Conservation (phyloP, 2,329 filamentous ascomycete genomes). For the Xylariaceae sp. region DNA sequence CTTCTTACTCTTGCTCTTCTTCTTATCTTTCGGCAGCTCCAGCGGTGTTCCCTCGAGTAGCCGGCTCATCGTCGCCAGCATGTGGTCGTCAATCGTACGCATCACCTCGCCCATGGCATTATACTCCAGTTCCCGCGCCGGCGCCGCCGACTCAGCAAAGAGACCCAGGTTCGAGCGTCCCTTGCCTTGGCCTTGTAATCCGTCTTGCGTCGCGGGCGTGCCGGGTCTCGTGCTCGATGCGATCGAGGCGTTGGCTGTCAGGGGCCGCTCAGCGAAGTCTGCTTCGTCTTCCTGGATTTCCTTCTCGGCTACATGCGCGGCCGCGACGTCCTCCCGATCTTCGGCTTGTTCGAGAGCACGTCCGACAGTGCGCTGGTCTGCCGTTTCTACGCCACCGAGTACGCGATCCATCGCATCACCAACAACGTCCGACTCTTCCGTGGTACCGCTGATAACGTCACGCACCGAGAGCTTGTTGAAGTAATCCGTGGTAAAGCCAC, state of each 20-base stretch:
- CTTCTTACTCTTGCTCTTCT: conserved; percentile 54
- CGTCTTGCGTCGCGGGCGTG: conserved; percentile 40
- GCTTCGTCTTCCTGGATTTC: conserved; percentile 83
- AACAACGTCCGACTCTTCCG: conserved; percentile 47
- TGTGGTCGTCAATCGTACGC: conserved; percentile 66
- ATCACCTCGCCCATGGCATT: conserved; percentile 57
- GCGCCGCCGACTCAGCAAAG: conserved; percentile 36
- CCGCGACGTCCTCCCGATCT: conserved; percentile 84
- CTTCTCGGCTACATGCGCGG: conserved; percentile 80
- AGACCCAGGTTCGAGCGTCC: conserved; percentile 36
- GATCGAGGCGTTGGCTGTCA: conserved; percentile 40
- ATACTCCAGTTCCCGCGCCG: conserved; percentile 42
- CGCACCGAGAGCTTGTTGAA: conserved; percentile 71
- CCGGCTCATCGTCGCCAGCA: conserved; percentile 63
- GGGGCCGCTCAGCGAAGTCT: conserved; percentile 68
- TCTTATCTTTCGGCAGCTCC: conserved; percentile 60
- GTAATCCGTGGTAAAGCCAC: conserved; percentile 95
- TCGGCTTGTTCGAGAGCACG: conserved; percentile 83
- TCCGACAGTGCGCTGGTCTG: conserved; percentile 57
- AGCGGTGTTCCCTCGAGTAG: conserved; percentile 54
- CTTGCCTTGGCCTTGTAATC: conserved; percentile 31
- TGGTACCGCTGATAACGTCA: conserved; percentile 59
- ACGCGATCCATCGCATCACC: conserved; percentile 78
- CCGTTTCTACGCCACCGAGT: conserved; percentile 60
- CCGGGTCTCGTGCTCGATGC: conserved; percentile 47